These are phyloP conservation scores for Zymoseptoria tritici DNA, from an alignment of 2,329 filamentous ascomycete genomes.

Conservation along the genomic window DNA sequence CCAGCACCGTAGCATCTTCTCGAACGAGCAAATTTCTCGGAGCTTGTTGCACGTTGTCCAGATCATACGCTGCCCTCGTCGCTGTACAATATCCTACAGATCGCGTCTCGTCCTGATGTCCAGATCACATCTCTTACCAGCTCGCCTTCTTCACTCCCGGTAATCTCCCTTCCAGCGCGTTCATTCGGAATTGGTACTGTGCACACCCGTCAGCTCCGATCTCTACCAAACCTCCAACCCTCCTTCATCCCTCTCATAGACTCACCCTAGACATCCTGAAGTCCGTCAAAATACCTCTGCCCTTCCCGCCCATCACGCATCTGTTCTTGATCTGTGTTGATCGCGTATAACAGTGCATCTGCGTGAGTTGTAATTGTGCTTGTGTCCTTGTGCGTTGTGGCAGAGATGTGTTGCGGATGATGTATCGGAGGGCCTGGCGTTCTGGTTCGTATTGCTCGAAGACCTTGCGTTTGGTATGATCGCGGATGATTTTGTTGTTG, in stretches of 20 bases:
- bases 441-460: constrained; percentile 82
- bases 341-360: constrained; percentile 95
- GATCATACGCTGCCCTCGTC: not conserved
- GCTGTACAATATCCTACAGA: not conserved
- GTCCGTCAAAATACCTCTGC: constrained; percentile 80
- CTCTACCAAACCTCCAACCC: not conserved
- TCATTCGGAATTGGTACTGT: constrained; percentile 86
- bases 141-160: constrained; percentile 94
- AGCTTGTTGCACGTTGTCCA: too few relatives aligned
- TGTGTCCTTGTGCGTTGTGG: constrained; percentile 75
- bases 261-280: constrained; percentile 88
- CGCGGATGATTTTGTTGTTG: constrained; percentile 80
- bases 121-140: constrained; percentile 53
- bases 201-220: constrained; percentile 12
- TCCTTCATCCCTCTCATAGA: not conserved
- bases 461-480: constrained; percentile 93
- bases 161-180: constrained; percentile 75
- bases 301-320: constrained; percentile 86
- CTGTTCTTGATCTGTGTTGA: constrained; percentile 90
- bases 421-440: constrained; percentile 74
- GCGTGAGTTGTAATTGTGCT: constrained; percentile 83
- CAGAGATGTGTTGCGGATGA: constrained; percentile 86
- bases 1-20: not conserved
- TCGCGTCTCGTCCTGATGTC: not conserved
- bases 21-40: not conserved